phyloP scores from a whole-genome alignment of 1,284 basidiomycete genomes.

The Cryptococcus deneoformans region DNA sequence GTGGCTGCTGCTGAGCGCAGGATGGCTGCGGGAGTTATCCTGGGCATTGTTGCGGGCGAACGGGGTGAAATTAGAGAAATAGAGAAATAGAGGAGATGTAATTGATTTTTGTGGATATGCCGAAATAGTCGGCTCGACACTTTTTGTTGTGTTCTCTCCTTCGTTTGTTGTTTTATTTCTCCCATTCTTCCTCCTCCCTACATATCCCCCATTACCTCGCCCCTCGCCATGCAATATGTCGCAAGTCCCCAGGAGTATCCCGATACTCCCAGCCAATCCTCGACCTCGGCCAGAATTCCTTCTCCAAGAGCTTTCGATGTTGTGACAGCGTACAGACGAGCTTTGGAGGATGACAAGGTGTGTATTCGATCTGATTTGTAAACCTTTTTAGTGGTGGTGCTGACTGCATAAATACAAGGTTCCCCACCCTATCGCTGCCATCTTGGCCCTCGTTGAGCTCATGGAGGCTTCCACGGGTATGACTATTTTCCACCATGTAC shows the following conservation, averaged over 20 bases:
- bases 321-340: conserved; percentile 40
- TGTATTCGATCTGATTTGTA: conserved; percentile 14
- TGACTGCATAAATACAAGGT: conserved; percentile 11
- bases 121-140: no score
- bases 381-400: not conserved
- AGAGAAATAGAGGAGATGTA: no score
- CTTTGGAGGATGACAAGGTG: conserved; percentile 44
- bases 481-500: conserved; percentile 11
- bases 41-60: no score
- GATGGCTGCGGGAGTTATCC: no score
- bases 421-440: conserved; percentile 51
- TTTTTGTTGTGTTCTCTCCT: no score
- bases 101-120: no score
- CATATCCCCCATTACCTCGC: not conserved
- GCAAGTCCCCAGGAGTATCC: conserved; percentile 7
- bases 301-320: conserved; percentile 39
- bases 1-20: no score
- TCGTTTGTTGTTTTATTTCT: not conserved
- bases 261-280: conserved; percentile 13
- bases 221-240: conserved; percentile 4
- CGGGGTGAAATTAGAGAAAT: no score
- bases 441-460: conserved; percentile 47
- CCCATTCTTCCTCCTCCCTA: conserved; percentile 1
- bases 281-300: not conserved
- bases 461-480: conserved; percentile 48